Conservation (phyloP, 345 rosid species). For the Gossypioides kirkii region DNA sequence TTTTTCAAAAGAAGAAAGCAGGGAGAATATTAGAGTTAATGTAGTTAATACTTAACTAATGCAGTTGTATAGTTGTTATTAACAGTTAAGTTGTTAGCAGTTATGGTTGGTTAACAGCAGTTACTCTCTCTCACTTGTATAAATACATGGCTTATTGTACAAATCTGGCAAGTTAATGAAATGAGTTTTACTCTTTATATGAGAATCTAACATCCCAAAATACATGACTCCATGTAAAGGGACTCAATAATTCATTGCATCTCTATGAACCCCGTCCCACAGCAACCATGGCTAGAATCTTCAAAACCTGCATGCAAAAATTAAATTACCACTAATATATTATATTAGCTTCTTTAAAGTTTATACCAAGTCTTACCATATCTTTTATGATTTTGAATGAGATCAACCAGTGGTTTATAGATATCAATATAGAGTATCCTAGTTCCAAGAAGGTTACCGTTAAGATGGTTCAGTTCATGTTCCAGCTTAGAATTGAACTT, state of each 20-base stretch:
- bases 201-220: constrained; percentile 30
- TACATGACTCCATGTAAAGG: constrained; percentile 1
- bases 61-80: too few species aligned
- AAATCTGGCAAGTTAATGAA: too few species aligned
- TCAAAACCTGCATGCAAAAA: constrained; percentile 11
- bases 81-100: too few species aligned
- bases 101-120: too few species aligned
- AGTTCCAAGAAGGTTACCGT: background rate
- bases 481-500: constrained; percentile 24
- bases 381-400: constrained; percentile 8
- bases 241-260: background rate
- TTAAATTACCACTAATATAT: background rate
- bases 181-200: too few species aligned
- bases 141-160: too few species aligned
- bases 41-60: too few species aligned
- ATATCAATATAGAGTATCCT: constrained; percentile 15
- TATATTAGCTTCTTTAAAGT: too few species aligned
- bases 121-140: too few species aligned
- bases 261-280: constrained; percentile 17
- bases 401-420: constrained; percentile 18
- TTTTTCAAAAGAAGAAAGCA: too few species aligned
- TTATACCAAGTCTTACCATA: background rate
- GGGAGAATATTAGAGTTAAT: too few species aligned
- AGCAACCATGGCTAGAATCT: constrained; percentile 16
- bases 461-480: constrained; percentile 10